phyloP scores from a whole-genome alignment of 768 basidiomycete species.

The Glaciozyma martinii region DNA sequence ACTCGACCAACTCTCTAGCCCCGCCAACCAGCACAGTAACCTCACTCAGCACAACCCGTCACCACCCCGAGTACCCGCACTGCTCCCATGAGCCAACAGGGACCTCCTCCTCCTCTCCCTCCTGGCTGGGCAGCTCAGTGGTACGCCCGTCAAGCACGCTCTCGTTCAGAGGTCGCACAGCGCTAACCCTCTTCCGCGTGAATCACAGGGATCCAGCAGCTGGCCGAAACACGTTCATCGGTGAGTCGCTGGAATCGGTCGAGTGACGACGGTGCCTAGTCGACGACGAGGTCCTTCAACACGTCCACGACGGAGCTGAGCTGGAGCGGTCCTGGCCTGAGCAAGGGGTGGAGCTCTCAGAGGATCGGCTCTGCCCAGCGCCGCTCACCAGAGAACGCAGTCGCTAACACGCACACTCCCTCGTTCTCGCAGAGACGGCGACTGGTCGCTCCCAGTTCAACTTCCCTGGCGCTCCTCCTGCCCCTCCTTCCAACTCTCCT shows the following conservation, averaged over 20 bases:
- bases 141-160: conserved; percentile 43
- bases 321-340: not conserved
- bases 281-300: not conserved
- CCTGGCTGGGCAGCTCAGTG: conserved; percentile 91
- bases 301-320: not conserved
- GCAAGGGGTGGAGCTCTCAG: not conserved
- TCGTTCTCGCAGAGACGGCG: conserved; percentile 55
- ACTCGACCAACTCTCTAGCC: too few species aligned
- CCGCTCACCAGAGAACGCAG: too few species aligned
- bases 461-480: conserved; percentile 35
- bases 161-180: conserved; percentile 12
- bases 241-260: not conserved
- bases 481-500: conserved; percentile 33
- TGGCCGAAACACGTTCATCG: conserved; percentile 40
- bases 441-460: conserved; percentile 45
- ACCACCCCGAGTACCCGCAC: too few species aligned
- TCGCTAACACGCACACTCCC: not conserved
- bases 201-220: conserved; percentile 61
- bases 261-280: not conserved
- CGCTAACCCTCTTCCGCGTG: not conserved
- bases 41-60: too few species aligned
- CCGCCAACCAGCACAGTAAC: too few species aligned
- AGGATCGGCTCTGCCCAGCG: not conserved
- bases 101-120: conserved; percentile 51
- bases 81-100: conserved; percentile 17